These are phyloP conservation scores for Yarrowia deformans DNA, from an alignment of 805 yeast genomes.

Conservation along the genomic window DNA sequence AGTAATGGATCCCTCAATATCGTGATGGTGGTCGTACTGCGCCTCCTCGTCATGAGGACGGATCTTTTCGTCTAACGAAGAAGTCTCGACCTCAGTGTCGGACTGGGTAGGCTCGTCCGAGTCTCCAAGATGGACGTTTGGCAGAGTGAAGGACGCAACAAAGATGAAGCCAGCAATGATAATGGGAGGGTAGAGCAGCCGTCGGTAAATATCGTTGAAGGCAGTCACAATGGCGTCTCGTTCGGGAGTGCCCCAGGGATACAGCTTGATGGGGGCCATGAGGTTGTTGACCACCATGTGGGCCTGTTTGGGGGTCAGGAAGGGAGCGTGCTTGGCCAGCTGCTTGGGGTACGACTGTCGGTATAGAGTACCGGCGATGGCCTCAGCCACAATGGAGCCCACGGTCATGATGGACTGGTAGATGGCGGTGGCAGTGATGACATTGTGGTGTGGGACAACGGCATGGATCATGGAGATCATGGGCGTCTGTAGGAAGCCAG, in stretches of 20 bases:
- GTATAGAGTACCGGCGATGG: constrained; percentile 77
- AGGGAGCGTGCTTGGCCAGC: constrained; percentile 15
- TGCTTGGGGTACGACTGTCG: constrained; percentile 61
- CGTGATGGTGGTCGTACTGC: neutral
- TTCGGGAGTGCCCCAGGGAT: constrained; percentile 36
- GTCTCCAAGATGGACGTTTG: constrained; percentile 30
- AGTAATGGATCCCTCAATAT: neutral
- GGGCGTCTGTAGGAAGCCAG: constrained; percentile 73
- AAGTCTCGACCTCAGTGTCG: neutral
- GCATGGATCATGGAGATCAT: constrained; percentile 68
- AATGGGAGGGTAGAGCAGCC: constrained; percentile 38
- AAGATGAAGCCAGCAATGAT: constrained; percentile 34
- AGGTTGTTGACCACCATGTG: constrained; percentile 15
- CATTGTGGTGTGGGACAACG: constrained; percentile 64
- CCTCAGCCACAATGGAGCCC: constrained; percentile 68
- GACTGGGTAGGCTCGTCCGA: constrained; percentile 3
- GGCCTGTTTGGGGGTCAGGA: neutral
- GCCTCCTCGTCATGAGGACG: constrained; percentile 3
- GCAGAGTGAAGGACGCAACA: constrained; percentile 16
- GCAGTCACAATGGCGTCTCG: constrained; percentile 39
- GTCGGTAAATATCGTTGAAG: constrained; percentile 38
- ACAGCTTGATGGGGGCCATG: constrained; percentile 17
- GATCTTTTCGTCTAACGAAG: constrained; percentile 1
- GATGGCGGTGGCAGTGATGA: constrained; percentile 67
- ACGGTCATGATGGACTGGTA: constrained; percentile 65